Evolutionary conservation across 2,329 filamentous ascomycete species (phyloP), one percentile per base, ranked within the genome.

Genomic region (Fusarium graminum): DNA sequence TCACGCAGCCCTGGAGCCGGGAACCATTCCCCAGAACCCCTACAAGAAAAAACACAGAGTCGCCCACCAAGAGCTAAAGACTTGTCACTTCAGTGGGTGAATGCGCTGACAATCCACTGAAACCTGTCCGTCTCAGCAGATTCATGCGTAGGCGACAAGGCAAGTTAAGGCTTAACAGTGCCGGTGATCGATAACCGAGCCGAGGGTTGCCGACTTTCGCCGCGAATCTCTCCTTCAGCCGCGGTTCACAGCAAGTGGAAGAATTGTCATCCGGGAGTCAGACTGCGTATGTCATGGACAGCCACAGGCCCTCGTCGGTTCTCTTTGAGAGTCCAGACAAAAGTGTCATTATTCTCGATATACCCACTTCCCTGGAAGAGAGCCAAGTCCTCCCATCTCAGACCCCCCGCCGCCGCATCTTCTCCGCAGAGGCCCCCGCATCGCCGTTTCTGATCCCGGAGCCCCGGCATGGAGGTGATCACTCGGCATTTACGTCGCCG

Each of bases 311-410:
- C 13, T 68, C 74, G 3, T 77, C 75, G 17, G 58, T 79, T 25
- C 72, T 80, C 50, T 80, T 74, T 59, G 70, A 74, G 46, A 76
- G 60, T 64, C 38, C 44, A 7, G 73, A 77, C 67, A 72, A 77
- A 46, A 81, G 83, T 43, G 76, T 89, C 52, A 80, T 86, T 22
- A 75, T 93, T 26, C 75, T 93, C 50, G 91, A 94, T 71, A 85
- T 93, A 43, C 90, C 91, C 25, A 80, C 82, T 17, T 92, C 91
- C 3, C 85, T 93, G 38, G 88, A 91, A 67, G 81, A 86, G 60
- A 87, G 86, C 17, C 91, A 93, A 76, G 81, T 83, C 32, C 78
- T 79, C 13, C 74, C 78, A 8, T 77, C 76, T 29, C 69, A 80
- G 32, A 59, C 68, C 22, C 75, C 78, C 52, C 60, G 65, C 46